A percentile compares a stretch with the other conserved stretches of the same genome.
These are phyloP conservation scores for Penicillium brevicompactum DNA, from an alignment of 2,329 filamentous ascomycete genomes.

Conservation along the genomic window DNA sequence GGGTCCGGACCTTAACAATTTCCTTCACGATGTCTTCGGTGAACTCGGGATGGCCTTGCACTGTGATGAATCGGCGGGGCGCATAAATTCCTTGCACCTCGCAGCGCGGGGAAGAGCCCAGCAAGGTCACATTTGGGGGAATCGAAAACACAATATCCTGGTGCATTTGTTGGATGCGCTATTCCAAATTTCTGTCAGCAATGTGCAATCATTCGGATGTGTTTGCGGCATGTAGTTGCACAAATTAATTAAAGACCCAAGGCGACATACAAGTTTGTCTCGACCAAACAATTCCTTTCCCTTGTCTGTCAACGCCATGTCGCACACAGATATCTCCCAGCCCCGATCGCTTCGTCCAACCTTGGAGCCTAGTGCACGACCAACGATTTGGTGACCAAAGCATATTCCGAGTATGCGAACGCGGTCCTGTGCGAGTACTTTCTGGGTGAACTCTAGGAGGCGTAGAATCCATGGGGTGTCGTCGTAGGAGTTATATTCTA, in stretches of 20 bases:
- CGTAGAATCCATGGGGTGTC: conserved; percentile 74
- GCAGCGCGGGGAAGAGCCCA: conserved; percentile 69
- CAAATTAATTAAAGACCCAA: neutral
- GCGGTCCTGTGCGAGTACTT: conserved; percentile 61
- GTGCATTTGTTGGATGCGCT: conserved; percentile 78
- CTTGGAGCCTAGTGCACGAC: conserved; percentile 67
- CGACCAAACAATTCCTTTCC: conserved; percentile 73
- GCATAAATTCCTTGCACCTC: conserved; percentile 78
- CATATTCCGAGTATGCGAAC: conserved; percentile 78
- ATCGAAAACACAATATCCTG: conserved; percentile 71
- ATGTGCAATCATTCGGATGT: neutral
- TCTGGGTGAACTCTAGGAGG: conserved; percentile 68
- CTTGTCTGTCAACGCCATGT: conserved; percentile 66
- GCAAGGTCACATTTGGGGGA: conserved; percentile 61
- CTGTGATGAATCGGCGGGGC: conserved; percentile 66
- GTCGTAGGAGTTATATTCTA: conserved; percentile 73
- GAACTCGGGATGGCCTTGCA: conserved; percentile 89
- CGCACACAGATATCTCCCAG: conserved; percentile 80
- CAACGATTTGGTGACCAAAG: conserved; percentile 86
- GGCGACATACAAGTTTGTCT: conserved; percentile 58
- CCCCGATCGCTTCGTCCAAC: conserved; percentile 69
- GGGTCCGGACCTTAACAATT: conserved; percentile 66
- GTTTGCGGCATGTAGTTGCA: neutral
- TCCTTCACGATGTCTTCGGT: conserved; percentile 70
- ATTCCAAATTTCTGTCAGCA: neutral